These are phyloP conservation scores for Jamesozyma spencerorum DNA, from an alignment of 805 yeast genomes.

Conservation along the genomic window DNA sequence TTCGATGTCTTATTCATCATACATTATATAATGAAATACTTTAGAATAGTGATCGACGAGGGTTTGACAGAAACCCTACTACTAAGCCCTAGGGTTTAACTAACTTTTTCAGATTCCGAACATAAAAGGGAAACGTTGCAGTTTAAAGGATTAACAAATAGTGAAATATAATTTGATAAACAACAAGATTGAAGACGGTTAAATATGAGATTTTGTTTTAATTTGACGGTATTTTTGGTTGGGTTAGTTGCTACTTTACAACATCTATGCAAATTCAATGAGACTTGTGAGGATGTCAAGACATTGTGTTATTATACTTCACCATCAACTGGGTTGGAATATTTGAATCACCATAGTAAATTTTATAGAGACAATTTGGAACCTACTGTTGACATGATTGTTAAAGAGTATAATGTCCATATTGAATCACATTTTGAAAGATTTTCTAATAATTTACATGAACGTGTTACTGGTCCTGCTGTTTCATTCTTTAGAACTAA, in stretches of 20 bases:
- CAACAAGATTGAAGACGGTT: too few species aligned
- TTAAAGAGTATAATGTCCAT: constrained; percentile 2
- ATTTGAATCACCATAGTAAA: constrained; percentile 7
- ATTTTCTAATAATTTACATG: background rate
- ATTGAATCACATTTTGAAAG: constrained; percentile 6
- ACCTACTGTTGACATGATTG: constrained; percentile 8
- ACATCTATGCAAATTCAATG: constrained; percentile 14
- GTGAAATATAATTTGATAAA: too few species aligned
- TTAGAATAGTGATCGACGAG: too few species aligned
- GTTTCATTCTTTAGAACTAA: too few species aligned
- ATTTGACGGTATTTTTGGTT: constrained; percentile 8
- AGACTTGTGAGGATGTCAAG: constrained; percentile 12
- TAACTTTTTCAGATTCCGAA: too few species aligned
- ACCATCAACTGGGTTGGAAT: constrained; percentile 13
- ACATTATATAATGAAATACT: too few species aligned
- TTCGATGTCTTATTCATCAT: too few species aligned
- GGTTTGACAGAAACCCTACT: too few species aligned
- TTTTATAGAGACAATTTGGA: constrained; percentile 12
- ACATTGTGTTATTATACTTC: constrained; percentile 17
- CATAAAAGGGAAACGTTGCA: too few species aligned
- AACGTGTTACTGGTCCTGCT: background rate
- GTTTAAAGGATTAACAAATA: too few species aligned
- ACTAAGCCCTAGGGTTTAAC: too few species aligned
- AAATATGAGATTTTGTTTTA: constrained; percentile 18
- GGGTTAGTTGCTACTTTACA: constrained; percentile 12